A percentile compares a stretch with the other conserved stretches of the same genome.
phyloP scores from a whole-genome alignment of 2,329 filamentous ascomycete genomes.

The Cladosporium sp. region DNA sequence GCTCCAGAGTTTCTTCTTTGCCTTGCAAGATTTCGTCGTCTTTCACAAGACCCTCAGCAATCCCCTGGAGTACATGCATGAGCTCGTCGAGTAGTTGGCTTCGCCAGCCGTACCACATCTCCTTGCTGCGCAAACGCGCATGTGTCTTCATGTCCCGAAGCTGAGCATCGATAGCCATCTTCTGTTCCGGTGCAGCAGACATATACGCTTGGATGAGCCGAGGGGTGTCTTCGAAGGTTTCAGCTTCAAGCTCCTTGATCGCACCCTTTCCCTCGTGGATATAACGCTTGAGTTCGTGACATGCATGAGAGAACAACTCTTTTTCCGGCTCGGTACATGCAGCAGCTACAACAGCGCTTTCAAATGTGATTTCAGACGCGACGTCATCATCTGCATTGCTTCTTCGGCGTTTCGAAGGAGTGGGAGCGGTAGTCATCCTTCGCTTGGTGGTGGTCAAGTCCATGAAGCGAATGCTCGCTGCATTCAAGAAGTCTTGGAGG shows the following conservation, averaged over 20 bases:
- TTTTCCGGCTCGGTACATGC: conserved; percentile 90
- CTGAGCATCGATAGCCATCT: conserved; percentile 86
- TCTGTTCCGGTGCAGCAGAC: conserved; percentile 76
- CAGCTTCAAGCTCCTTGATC: conserved; percentile 83
- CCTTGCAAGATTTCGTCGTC: conserved; percentile 66
- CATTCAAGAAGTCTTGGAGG: conserved; percentile 86
- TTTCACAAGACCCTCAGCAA: conserved; percentile 68
- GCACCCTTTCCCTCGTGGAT: conserved; percentile 89
- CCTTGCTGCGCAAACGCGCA: conserved; percentile 83
- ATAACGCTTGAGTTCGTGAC: conserved; percentile 92
- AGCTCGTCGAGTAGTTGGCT: conserved; percentile 82
- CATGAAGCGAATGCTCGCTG: conserved; percentile 98
- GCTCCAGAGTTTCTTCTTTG: conserved; percentile 65
- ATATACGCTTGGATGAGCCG: conserved; percentile 90
- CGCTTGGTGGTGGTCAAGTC: conserved; percentile 95
- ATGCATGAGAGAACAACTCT: conserved; percentile 90
- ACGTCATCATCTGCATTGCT: conserved; percentile 35
- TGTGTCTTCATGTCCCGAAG: conserved; percentile 97
- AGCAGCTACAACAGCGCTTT: conserved; percentile 79
- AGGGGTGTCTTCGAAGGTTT: conserved; percentile 86
- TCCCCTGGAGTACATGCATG: conserved; percentile 73
- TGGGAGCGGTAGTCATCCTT: conserved; percentile 70
- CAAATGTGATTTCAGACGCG: conserved; percentile 45
- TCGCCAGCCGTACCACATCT: conserved; percentile 98
- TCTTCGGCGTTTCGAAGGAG: conserved; percentile 30